Conservation (phyloP, 139 green algal genomes). For the Coelastrella sp. region DNA sequence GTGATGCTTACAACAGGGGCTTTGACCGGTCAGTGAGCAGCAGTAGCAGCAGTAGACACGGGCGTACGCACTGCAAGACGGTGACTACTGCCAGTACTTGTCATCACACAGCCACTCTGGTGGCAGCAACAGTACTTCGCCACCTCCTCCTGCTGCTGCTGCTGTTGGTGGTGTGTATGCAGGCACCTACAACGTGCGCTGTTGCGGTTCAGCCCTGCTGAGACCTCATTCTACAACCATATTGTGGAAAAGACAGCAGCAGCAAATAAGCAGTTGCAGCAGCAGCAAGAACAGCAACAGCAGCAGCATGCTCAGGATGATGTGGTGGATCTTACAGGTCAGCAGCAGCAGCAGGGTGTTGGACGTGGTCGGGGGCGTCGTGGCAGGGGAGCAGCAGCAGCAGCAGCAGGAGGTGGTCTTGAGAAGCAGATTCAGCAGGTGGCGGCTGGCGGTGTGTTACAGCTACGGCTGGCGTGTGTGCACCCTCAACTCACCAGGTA, state of each 20-base stretch:
- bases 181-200: conserved; percentile 47
- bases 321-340: conserved; percentile 1
- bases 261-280: conserved; percentile 19
- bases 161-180: background rate
- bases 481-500: conserved; percentile 81
- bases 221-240: conserved; percentile 68
- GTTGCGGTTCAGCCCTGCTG: conserved; percentile 62
- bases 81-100: too few species aligned
- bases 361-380: conserved; percentile 18
- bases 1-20: background rate
- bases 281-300: conserved; percentile 14
- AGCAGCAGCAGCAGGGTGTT: conserved; percentile 1
- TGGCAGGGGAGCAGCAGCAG: background rate
- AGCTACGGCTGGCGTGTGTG: conserved; percentile 81
- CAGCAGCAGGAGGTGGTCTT: background rate
- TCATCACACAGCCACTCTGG: too few species aligned
- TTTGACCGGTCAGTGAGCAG: background rate
- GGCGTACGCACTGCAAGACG: too few species aligned
- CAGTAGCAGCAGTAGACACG: background rate
- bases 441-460: conserved; percentile 52
- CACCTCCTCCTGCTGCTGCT: background rate
- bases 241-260: conserved; percentile 47
- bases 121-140: too few species aligned
- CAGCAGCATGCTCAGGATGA: background rate
- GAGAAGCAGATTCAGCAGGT: conserved; percentile 44